These are phyloP conservation scores for Metschnikowia aberdeeniae DNA, from an alignment of 805 yeast species.

Conservation along the genomic window DNA sequence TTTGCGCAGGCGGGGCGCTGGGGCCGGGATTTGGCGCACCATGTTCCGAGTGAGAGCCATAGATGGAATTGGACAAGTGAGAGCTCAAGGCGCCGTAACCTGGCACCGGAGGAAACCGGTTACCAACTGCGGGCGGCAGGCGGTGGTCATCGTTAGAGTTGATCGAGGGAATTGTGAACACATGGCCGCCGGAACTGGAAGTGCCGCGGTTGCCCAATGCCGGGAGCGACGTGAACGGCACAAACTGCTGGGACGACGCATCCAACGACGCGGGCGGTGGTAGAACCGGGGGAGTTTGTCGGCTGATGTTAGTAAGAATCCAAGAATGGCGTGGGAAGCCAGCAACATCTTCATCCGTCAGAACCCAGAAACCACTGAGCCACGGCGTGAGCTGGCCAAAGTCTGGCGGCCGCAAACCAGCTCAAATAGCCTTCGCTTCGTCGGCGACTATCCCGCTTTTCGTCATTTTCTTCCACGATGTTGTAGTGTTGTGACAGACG, in stretches of 20 bases:
- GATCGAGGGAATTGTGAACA: slow-evolving; percentile 47
- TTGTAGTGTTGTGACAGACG: too few relatives aligned
- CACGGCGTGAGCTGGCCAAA: too few relatives aligned
- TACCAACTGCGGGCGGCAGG: slow-evolving; percentile 8
- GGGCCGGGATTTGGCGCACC: neutral
- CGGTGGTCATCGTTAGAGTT: slow-evolving; percentile 31
- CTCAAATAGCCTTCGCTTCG: too few relatives aligned
- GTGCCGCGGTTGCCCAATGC: slow-evolving; percentile 41
- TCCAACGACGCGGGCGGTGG: slow-evolving; percentile 58
- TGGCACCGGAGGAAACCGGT: slow-evolving; percentile 16
- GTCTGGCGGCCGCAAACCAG: too few relatives aligned
- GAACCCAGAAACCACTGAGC: too few relatives aligned
- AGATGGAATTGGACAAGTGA: slow-evolving; percentile 17
- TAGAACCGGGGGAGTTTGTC: slow-evolving; percentile 56
- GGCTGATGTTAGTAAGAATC: slow-evolving; percentile 37
- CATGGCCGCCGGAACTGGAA: slow-evolving; percentile 36
- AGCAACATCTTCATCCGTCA: too few relatives aligned
- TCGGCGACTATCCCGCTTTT: too few relatives aligned
- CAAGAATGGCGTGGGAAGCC: too few relatives aligned
- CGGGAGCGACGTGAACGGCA: slow-evolving; percentile 50
- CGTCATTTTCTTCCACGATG: too few relatives aligned
- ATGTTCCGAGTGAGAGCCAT: slow-evolving; percentile 3
- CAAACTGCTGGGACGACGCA: slow-evolving; percentile 44
- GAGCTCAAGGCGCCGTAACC: slow-evolving; percentile 17
- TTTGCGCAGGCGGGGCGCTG: slow-evolving; percentile 15